Percentiles rank a stretch among this genome's conserved stretches.
Evolutionary conservation across 768 basidiomycete genomes (phyloP).

Genomic region (Myochromella boudieri): DNA sequence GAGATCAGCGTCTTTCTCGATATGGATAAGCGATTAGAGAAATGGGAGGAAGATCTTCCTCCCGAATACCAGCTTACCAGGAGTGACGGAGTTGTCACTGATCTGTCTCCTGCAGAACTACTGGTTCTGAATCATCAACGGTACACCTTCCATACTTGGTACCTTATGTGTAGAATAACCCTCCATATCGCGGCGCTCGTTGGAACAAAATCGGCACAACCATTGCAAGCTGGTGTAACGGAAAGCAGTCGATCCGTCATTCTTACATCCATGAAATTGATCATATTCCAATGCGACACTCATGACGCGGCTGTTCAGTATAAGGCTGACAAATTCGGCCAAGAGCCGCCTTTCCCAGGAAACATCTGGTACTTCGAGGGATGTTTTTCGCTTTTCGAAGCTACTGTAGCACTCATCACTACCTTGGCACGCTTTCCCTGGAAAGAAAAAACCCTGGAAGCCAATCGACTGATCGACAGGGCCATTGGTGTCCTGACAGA

Average conservation of each 20-base stretch:
- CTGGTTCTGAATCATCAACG: slow-evolving; percentile 37
- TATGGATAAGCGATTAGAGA: slow-evolving; percentile 40
- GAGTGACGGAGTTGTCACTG: slow-evolving; percentile 25
- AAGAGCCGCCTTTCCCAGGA: slow-evolving; percentile 26
- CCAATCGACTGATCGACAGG: slow-evolving; percentile 35
- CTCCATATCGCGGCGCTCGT: slow-evolving; percentile 43
- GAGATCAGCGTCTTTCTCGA: slow-evolving; percentile 35
- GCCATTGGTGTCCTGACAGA: slow-evolving; percentile 36
- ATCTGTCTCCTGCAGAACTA: slow-evolving; percentile 28
- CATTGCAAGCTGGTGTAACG: slow-evolving; percentile 24
- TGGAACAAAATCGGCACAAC: slow-evolving; percentile 26
- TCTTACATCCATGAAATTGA: slow-evolving; percentile 39
- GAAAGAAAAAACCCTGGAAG: slow-evolving; percentile 35
- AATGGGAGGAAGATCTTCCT: slow-evolving; percentile 44
- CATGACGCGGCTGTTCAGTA: slow-evolving; percentile 26
- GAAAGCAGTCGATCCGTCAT: slow-evolving; percentile 39
- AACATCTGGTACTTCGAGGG: slow-evolving; percentile 42
- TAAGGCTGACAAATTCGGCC: slow-evolving; percentile 19
- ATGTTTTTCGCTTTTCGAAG: slow-evolving; percentile 46
- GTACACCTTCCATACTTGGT: slow-evolving; percentile 46
- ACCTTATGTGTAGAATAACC: slow-evolving; percentile 43
- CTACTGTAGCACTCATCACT: slow-evolving; percentile 43
- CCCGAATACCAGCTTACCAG: slow-evolving; percentile 37
- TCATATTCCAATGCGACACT: slow-evolving; percentile 41
- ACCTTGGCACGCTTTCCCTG: slow-evolving; percentile 39